Conservation (phyloP, 179 eudicot genomes). For the Sideroxylon spinosum region DNA sequence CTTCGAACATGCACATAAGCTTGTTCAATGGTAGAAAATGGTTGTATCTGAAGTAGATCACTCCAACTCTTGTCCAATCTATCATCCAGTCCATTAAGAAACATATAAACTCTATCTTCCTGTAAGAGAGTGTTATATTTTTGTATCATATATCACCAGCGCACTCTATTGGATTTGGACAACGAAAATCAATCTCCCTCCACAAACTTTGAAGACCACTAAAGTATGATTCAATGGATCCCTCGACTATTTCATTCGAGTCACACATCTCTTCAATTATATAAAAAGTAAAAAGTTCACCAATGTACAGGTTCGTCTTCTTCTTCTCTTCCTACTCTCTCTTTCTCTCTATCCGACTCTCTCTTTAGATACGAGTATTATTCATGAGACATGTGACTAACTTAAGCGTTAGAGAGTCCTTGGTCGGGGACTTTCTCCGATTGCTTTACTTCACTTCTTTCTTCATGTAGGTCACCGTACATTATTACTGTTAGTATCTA, state of each 20-base stretch:
- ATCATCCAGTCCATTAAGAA: constrained; percentile 1
- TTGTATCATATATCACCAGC: background rate
- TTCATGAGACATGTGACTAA: too few species aligned
- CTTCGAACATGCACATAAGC: background rate
- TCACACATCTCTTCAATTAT: background rate
- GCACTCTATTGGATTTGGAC: background rate
- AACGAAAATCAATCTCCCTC: background rate
- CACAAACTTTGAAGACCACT: constrained; percentile 12
- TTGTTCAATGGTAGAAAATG: background rate
- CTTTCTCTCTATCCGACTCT: too few species aligned
- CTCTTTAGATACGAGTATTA: too few species aligned
- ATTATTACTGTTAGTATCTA: too few species aligned
- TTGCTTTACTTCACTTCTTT: too few species aligned
- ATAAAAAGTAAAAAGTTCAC: too few species aligned
- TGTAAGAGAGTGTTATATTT: background rate
- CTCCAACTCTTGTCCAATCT: background rate
- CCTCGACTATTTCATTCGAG: background rate
- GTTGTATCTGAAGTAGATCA: background rate
- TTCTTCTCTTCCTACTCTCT: too few species aligned
- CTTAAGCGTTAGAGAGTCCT: too few species aligned
- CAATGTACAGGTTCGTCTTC: too few species aligned
- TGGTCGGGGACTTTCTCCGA: too few species aligned
- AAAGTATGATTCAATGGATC: background rate
- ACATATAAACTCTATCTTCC: background rate
- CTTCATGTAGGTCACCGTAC: too few species aligned